phyloP scores from a whole-genome alignment of 345 rosid genomes.

The Triadica sebifera region DNA sequence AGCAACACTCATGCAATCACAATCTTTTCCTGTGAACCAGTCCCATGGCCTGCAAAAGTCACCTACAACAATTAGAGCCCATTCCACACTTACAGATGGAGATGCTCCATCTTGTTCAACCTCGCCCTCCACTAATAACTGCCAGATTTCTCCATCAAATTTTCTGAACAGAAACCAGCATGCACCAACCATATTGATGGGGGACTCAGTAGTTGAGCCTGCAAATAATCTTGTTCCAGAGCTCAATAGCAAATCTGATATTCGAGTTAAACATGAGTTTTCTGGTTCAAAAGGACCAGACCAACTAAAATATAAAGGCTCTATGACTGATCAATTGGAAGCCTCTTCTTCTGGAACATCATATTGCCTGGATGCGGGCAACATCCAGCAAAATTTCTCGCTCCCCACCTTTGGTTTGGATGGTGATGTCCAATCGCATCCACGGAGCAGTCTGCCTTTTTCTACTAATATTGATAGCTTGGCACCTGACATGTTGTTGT shows the following conservation, averaged over 20 bases:
- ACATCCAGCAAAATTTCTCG: constrained; percentile 67
- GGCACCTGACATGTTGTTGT: constrained; percentile 73
- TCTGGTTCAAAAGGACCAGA: constrained; percentile 51
- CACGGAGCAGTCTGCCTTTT: constrained; percentile 60
- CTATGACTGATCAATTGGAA: constrained; percentile 73
- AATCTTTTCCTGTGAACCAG: constrained; percentile 55
- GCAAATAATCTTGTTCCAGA: constrained; percentile 59
- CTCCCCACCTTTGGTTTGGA: constrained; percentile 75
- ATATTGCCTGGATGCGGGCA: constrained; percentile 74
- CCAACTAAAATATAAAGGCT: constrained; percentile 61
- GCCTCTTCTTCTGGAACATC: constrained; percentile 93
- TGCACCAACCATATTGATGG: constrained; percentile 46
- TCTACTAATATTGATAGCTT: constrained; percentile 60
- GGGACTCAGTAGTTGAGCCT: constrained; percentile 58
- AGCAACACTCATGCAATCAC: constrained; percentile 54
- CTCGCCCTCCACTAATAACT: constrained; percentile 90
- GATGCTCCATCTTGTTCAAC: constrained; percentile 96
- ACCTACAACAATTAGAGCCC: constrained; percentile 47
- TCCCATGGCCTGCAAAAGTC: constrained; percentile 54
- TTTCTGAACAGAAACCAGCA: constrained; percentile 69
- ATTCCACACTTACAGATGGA: constrained; percentile 73
- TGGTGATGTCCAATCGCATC: constrained; percentile 68
- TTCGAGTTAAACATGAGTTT: constrained; percentile 53
- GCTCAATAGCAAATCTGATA: constrained; percentile 62
- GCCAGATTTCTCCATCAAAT: constrained; percentile 62